Percentiles rank a stretch among this genome's conserved stretches.
Evolutionary conservation across 805 yeast species (phyloP).

Genomic region (Wickerhamomyces ciferrii): DNA sequence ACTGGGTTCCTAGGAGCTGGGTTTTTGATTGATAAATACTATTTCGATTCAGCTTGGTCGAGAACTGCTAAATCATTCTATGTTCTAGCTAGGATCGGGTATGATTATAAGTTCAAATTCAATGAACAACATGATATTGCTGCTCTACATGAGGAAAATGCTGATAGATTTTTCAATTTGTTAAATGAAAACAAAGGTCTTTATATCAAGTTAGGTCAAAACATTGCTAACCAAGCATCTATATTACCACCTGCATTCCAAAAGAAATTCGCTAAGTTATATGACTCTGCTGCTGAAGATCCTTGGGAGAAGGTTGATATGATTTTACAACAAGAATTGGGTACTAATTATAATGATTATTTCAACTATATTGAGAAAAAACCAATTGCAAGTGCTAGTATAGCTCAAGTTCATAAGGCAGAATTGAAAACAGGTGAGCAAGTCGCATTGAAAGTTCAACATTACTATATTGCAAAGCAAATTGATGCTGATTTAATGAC

Average conservation of each 20-base stretch:
- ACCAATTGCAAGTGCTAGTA: conserved; percentile 72
- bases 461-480: conserved; percentile 56
- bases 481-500: conserved; percentile 56
- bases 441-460: conserved; percentile 68
- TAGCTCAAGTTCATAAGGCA: conserved; percentile 67
- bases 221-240: conserved; percentile 69
- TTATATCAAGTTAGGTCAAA: conserved; percentile 75
- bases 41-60: conserved; percentile 42
- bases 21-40: conserved; percentile 30
- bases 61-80: conserved; percentile 50
- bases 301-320: conserved; percentile 41
- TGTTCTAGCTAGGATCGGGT: conserved; percentile 44
- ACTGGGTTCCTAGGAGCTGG: conserved; percentile 8
- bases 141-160: conserved; percentile 53
- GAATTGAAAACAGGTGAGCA: conserved; percentile 37
- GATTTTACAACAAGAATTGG: conserved; percentile 35
- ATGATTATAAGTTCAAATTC: conserved; percentile 55
- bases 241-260: conserved; percentile 64
- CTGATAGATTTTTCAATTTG: conserved; percentile 43
- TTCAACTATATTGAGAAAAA: conserved; percentile 43
- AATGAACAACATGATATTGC: conserved; percentile 39
- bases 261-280: conserved; percentile 48
- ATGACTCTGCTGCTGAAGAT: conserved; percentile 66
- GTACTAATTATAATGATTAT: conserved; percentile 32
- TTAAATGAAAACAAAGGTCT: conserved; percentile 48